phyloP scores from a whole-genome alignment of 345 rosid species.

The Eucalyptus virginea region DNA sequence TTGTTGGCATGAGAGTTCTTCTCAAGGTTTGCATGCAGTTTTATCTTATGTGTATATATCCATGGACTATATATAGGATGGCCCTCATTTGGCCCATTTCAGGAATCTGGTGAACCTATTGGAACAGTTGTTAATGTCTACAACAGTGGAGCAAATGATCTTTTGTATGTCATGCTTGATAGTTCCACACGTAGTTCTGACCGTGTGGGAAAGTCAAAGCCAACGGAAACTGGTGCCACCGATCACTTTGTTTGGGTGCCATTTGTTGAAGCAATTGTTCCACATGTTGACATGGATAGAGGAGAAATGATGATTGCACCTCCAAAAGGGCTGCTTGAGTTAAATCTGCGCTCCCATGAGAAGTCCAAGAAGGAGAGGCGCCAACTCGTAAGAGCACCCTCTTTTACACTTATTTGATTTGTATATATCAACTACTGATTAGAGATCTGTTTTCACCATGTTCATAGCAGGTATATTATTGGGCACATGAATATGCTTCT shows the following conservation, averaged over 20 bases:
- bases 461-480: background rate
- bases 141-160: slow-evolving; percentile 75
- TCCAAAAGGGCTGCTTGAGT: slow-evolving; percentile 82
- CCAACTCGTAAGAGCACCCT: slow-evolving; percentile 67
- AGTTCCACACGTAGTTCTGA: slow-evolving; percentile 15
- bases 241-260: slow-evolving; percentile 75
- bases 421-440: background rate
- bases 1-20: slow-evolving; percentile 70
- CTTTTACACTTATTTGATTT: background rate
- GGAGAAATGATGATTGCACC: slow-evolving; percentile 75
- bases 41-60: background rate
- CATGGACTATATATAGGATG: background rate
- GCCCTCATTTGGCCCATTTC: background rate
- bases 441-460: background rate
- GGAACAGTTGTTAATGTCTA: slow-evolving; percentile 76
- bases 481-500: background rate
- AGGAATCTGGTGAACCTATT: slow-evolving; percentile 69
- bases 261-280: slow-evolving; percentile 83
- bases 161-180: slow-evolving; percentile 59
- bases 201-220: slow-evolving; percentile 23
- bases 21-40: slow-evolving; percentile 33
- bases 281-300: slow-evolving; percentile 56
- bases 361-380: slow-evolving; percentile 92
- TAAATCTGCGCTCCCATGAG: slow-evolving; percentile 52
- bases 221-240: slow-evolving; percentile 9